Base-by-base conservation (phyloP, 2,329 filamentous ascomycete genomes). In the Corynespora cassiicola region DNA sequence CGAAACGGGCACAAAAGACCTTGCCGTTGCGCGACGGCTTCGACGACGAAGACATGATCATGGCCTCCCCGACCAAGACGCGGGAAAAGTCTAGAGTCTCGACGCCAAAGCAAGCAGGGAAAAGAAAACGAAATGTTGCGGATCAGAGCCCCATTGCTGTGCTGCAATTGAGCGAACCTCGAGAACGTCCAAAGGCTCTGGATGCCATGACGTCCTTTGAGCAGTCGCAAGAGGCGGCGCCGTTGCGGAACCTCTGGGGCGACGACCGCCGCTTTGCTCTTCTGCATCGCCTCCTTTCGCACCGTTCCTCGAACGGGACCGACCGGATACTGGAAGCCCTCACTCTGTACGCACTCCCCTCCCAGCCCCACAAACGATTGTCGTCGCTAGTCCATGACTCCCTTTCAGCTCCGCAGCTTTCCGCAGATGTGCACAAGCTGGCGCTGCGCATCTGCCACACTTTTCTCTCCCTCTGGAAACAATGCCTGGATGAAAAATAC, bases 21-120 rank as follows among this genome's bases (percentile, higher is more conserved):
- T 48, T 80, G 68, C 75, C 78, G 1, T 72, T 87, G 32, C 79
- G 86, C 2, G 88, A 94, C 66, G 88, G 88, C 0, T 94, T 94
- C 54, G 87, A 91, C 43, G 82, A 88, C 43, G 75, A 78, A 38
- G 80, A 85, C 54, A 74, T 85, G 7, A 63, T 76, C 39, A 70
- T 77, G 45, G 61, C 74, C 1, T 83, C 80, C 3, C 80, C 80
- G 4, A 80, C 74, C 35, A 82, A 76, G 50, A 50, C 61, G 4
- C 67, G 64, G 31, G 66, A 69, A 7, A 73, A 70, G 47, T 69
- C 72, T 5, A 81, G 77, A 56, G 70, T 75, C 27, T 64, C 65
- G 8, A 84, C 81, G 1, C 88, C 88, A 1, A 86, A 84, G 31
- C 74, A 73, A 43, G 72, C 74, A 38, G 76, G 75, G 6, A 92